phyloP scores from a whole-genome alignment of 306 rosid species.

The Pyrus communis region DNA sequence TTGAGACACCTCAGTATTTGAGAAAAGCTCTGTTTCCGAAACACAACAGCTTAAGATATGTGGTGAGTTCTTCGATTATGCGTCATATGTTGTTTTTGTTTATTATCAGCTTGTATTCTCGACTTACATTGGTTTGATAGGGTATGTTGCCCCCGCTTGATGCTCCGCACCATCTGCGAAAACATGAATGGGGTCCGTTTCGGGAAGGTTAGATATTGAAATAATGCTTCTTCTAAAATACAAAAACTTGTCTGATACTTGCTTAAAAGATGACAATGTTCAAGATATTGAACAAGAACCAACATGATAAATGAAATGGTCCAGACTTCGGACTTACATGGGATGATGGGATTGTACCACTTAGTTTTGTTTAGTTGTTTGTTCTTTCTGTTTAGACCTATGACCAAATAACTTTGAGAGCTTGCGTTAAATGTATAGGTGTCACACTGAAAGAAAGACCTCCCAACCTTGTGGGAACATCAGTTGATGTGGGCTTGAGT shows the following conservation, averaged over 20 bases:
- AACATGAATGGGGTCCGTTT: conserved; percentile 83
- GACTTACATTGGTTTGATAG: conserved; percentile 28
- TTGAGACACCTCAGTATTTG: conserved; percentile 95
- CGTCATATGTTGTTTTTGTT: conserved; percentile 10
- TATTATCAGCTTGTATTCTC: conserved; percentile 3
- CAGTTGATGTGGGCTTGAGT: conserved; percentile 86
- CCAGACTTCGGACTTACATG: background rate
- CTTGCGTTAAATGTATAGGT: conserved; percentile 41
- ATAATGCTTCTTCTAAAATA: background rate
- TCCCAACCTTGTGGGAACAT: conserved; percentile 38
- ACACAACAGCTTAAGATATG: conserved; percentile 81
- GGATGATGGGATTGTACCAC: background rate
- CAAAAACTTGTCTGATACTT: background rate
- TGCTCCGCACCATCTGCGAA: conserved; percentile 96
- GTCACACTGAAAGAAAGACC: conserved; percentile 62
- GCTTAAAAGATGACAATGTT: background rate
- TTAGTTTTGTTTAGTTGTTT: background rate
- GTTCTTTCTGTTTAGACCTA: background rate
- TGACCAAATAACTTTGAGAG: conserved; percentile 16
- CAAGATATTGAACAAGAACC: background rate
- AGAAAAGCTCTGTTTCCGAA: conserved; percentile 83
- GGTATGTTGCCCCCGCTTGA: conserved; percentile 97
- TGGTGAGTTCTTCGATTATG: conserved; percentile 39
- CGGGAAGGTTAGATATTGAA: conserved; percentile 58
- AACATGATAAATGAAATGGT: background rate